These are phyloP conservation scores for Aureobasidium leucospermi DNA, from an alignment of 2,329 filamentous ascomycete species.

Conservation along the genomic window DNA sequence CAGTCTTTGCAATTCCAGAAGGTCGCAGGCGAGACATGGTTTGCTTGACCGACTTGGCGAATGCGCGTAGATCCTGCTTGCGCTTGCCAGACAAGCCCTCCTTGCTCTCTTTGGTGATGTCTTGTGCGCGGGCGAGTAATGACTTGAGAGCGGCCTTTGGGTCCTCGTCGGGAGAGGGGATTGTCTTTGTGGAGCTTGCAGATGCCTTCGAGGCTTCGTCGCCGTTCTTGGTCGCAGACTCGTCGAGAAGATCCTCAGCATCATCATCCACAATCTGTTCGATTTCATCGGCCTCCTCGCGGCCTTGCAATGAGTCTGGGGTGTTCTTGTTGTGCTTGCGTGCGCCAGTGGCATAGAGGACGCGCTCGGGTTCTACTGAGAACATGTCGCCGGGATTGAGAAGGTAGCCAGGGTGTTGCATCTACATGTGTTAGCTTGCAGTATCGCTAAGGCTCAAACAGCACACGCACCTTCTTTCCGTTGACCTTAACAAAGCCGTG, in stretches of 20 bases:
- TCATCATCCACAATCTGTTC: conserved; percentile 12
- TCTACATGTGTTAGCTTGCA: conserved; percentile 46
- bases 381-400: conserved; percentile 98
- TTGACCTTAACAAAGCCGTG: conserved; percentile 94
- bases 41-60: conserved; percentile 57
- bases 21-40: conserved; percentile 50
- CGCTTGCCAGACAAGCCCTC: conserved; percentile 56
- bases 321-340: conserved; percentile 33
- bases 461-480: conserved; percentile 68
- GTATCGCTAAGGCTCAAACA: background rate
- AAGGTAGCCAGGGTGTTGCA: conserved; percentile 84
- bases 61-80: conserved; percentile 68
- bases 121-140: conserved; percentile 52
- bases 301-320: conserved; percentile 14
- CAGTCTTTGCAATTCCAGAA: conserved; percentile 15
- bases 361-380: conserved; percentile 82
- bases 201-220: conserved; percentile 20
- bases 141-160: conserved; percentile 42
- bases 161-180: conserved; percentile 35
- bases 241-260: conserved; percentile 9
- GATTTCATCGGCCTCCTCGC: conserved; percentile 16
- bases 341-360: conserved; percentile 78
- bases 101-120: conserved; percentile 48
- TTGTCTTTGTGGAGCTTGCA: conserved; percentile 23
- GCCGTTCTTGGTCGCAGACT: conserved; percentile 20